Percentiles rank a stretch among this genome's conserved stretches.
Evolutionary conservation across 257 asterid genomes (phyloP).

Genomic region (Solanum bukasovii): DNA sequence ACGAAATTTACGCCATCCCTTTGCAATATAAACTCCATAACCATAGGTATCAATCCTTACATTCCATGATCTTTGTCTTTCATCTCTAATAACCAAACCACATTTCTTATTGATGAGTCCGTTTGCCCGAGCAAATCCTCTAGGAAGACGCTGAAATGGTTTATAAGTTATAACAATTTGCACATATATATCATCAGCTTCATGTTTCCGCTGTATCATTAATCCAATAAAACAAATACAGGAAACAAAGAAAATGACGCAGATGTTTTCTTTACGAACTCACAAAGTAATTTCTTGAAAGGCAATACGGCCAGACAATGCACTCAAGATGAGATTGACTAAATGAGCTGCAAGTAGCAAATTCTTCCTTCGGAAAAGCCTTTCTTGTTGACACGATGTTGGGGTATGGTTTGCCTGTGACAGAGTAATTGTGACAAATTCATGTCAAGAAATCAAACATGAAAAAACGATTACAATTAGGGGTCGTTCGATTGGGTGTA

Average conservation of each 20-base stretch:
- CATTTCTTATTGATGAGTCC: neutral
- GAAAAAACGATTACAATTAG: neutral
- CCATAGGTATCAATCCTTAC: neutral
- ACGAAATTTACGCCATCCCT: neutral
- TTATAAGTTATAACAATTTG: neutral
- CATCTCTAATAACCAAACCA: neutral
- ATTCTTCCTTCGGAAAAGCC: neutral
- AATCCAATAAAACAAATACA: neutral
- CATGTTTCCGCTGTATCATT: neutral
- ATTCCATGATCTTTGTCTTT: neutral
- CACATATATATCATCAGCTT: neutral
- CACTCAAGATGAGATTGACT: neutral
- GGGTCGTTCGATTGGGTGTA: neutral
- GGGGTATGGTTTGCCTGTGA: neutral
- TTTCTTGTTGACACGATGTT: neutral
- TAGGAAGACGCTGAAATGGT: neutral
- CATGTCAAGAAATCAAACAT: neutral
- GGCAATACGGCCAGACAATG: neutral
- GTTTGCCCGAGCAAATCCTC: neutral
- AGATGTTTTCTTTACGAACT: neutral
- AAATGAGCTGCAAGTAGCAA: neutral
- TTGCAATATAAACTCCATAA: neutral
- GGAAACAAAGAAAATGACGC: neutral
- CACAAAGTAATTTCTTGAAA: neutral
- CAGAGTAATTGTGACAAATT: neutral